These are phyloP conservation scores for Alternaria longipes DNA, from an alignment of 2,329 filamentous ascomycete genomes.

Conservation along the genomic window DNA sequence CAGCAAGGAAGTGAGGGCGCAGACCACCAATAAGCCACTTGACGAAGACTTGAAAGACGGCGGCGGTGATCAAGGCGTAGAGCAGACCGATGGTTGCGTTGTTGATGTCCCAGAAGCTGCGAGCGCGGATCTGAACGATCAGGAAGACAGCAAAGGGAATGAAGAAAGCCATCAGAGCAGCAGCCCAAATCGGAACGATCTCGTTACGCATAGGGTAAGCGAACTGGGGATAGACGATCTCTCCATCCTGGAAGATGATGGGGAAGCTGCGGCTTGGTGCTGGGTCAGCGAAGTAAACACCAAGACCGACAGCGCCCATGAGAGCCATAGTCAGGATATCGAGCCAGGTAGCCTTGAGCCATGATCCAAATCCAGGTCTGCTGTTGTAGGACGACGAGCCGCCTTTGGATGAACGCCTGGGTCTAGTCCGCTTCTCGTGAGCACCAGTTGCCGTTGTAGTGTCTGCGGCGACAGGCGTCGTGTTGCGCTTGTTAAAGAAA, in stretches of 20 bases:
- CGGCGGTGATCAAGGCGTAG: conserved; percentile 73
- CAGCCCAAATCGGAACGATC: conserved; percentile 72
- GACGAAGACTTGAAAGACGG: conserved; percentile 80
- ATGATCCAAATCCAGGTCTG: conserved; percentile 71
- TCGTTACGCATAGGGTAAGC: conserved; percentile 72
- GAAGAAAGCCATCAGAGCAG: conserved; percentile 70
- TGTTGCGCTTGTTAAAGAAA: conserved; percentile 50
- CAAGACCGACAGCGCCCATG: conserved; percentile 73
- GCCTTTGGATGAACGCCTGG: conserved; percentile 18
- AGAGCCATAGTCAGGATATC: conserved; percentile 73
- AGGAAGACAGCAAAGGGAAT: conserved; percentile 73
- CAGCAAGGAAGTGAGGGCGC: conserved; percentile 73
- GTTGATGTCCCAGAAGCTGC: conserved; percentile 65
- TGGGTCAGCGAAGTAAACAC: conserved; percentile 72
- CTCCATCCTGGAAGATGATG: conserved; percentile 70
- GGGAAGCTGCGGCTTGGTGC: conserved; percentile 75
- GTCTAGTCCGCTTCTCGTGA: conserved; percentile 38
- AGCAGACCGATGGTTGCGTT: conserved; percentile 75
- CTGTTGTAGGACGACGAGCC: conserved; percentile 39
- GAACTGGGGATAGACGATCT: conserved; percentile 74
- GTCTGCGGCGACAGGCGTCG: conserved; percentile 46
- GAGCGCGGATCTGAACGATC: conserved; percentile 71
- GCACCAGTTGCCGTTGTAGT: conserved; percentile 46
- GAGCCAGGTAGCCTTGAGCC: conserved; percentile 72
- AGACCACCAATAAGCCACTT: conserved; percentile 76